Evolutionary conservation across 2,329 filamentous ascomycete species (phyloP).

Genomic region (Amauroascus niger): DNA sequence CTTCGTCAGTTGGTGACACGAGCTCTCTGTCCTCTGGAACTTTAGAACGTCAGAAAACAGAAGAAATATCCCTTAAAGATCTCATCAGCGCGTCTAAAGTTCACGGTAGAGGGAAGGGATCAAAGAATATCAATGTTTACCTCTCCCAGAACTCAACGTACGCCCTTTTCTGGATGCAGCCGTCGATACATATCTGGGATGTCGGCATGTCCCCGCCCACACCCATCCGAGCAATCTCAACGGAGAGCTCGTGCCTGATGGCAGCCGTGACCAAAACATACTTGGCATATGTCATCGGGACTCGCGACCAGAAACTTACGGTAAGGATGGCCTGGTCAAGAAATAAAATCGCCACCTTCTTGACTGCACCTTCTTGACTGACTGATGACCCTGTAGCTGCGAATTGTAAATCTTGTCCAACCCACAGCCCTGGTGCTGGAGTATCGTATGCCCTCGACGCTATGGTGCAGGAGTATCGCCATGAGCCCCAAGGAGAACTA

Average conservation of each 20-base stretch:
- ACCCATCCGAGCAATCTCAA: slow-evolving; percentile 27
- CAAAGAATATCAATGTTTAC: slow-evolving; percentile 29
- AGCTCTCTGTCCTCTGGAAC: slow-evolving; percentile 32
- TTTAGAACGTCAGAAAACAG: slow-evolving; percentile 29
- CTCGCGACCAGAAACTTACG: slow-evolving; percentile 35
- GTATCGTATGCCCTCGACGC: slow-evolving; percentile 33
- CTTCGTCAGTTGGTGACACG: slow-evolving; percentile 23
- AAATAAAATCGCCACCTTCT: background rate
- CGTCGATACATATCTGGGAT: slow-evolving; percentile 35
- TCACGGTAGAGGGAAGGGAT: slow-evolving; percentile 23
- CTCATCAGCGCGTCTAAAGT: slow-evolving; percentile 25
- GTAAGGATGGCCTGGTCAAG: slow-evolving; percentile 20
- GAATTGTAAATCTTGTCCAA: slow-evolving; percentile 32
- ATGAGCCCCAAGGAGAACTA: slow-evolving; percentile 35
- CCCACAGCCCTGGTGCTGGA: slow-evolving; percentile 27
- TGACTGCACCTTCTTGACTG: background rate
- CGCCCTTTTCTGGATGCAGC: slow-evolving; percentile 34
- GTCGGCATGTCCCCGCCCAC: slow-evolving; percentile 31
- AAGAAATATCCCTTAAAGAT: slow-evolving; percentile 33
- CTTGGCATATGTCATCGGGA: slow-evolving; percentile 35
- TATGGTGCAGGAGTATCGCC: slow-evolving; percentile 35
- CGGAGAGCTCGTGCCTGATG: slow-evolving; percentile 34
- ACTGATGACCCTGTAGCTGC: slow-evolving; percentile 23
- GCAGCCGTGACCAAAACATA: slow-evolving; percentile 32
- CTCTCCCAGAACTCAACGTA: slow-evolving; percentile 34